Evolutionary conservation across 192 early-diverging fungal genomes (phyloP).

Genomic region (Podila horticola): DNA sequence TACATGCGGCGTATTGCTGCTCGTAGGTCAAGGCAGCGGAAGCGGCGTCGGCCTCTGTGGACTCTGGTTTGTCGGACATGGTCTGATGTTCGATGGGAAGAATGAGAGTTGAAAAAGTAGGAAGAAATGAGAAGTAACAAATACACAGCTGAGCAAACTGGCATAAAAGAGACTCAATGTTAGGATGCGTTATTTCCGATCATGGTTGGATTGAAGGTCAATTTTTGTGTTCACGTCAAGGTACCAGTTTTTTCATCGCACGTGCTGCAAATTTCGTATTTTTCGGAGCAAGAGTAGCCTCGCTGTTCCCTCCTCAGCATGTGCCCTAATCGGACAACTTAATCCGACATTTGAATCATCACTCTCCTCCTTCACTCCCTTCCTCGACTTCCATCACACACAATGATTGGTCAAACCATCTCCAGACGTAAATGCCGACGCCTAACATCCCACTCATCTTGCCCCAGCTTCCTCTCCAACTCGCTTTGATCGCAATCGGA

Average conservation of each 20-base stretch:
- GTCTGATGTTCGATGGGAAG: background rate
- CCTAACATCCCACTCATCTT: background rate
- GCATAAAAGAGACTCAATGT: too few relatives aligned
- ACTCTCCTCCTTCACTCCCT: background rate
- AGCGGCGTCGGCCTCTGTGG: constrained; percentile 29
- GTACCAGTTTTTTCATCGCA: too few relatives aligned
- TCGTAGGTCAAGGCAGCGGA: constrained; percentile 38
- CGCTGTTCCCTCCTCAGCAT: background rate
- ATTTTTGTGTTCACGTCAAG: too few relatives aligned
- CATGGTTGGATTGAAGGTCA: too few relatives aligned
- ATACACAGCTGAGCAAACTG: too few relatives aligned
- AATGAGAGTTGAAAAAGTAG: background rate
- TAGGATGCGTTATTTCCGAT: too few relatives aligned
- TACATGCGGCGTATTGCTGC: constrained; percentile 49
- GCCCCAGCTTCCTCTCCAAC: background rate
- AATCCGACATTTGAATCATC: background rate
- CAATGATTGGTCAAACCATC: constrained; percentile 2
- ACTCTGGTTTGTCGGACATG: constrained; percentile 39
- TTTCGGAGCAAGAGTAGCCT: too few relatives aligned
- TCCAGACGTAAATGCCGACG: background rate
- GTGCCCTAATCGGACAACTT: background rate
- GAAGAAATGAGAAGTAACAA: background rate
- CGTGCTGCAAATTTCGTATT: too few relatives aligned
- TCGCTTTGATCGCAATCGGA: background rate
- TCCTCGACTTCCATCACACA: constrained; percentile 1